Percentiles rank a stretch among this genome's conserved stretches.
Conservation (phyloP, 2,329 filamentous ascomycete species). For the Diaporthe ampelina region DNA sequence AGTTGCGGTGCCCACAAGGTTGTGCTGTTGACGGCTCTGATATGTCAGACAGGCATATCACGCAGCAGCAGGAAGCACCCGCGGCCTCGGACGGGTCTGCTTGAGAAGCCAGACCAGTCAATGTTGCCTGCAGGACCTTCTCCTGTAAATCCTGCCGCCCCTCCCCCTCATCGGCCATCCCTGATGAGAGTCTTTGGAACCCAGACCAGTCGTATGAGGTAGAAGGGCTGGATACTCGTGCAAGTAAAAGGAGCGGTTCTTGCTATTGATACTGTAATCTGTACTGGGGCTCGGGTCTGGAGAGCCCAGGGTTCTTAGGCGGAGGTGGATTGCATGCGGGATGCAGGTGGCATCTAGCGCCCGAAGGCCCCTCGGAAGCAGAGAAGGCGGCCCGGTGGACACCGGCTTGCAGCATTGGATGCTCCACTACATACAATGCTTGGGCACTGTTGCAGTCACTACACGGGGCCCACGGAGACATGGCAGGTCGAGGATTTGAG, state of each 20-base stretch:
- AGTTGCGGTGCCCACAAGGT: constrained; percentile 84
- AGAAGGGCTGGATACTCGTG: background rate
- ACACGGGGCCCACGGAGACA: background rate
- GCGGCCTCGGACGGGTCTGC: constrained; percentile 39
- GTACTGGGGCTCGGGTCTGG: background rate
- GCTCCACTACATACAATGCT: too few species aligned
- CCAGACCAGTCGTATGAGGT: background rate
- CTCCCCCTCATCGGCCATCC: constrained; percentile 35
- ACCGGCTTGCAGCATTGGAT: background rate
- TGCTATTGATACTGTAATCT: background rate
- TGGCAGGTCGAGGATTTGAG: background rate
- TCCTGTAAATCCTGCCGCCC: constrained; percentile 53
- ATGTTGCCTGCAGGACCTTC: constrained; percentile 59
- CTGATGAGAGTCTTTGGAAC: background rate
- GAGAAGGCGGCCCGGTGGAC: background rate
- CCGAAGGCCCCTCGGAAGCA: background rate
- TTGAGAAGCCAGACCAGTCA: constrained; percentile 55
- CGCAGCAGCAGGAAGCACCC: constrained; percentile 69
- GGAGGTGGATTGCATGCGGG: background rate
- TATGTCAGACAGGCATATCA: constrained; percentile 87
- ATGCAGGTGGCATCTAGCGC: background rate
- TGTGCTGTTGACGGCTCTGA: constrained; percentile 78
- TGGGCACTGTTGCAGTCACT: background rate
- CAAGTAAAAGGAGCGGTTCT: background rate
- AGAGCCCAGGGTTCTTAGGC: background rate